Evolutionary conservation across 2,329 filamentous ascomycete species (phyloP).

Genomic region (Botrytis aclada): DNA sequence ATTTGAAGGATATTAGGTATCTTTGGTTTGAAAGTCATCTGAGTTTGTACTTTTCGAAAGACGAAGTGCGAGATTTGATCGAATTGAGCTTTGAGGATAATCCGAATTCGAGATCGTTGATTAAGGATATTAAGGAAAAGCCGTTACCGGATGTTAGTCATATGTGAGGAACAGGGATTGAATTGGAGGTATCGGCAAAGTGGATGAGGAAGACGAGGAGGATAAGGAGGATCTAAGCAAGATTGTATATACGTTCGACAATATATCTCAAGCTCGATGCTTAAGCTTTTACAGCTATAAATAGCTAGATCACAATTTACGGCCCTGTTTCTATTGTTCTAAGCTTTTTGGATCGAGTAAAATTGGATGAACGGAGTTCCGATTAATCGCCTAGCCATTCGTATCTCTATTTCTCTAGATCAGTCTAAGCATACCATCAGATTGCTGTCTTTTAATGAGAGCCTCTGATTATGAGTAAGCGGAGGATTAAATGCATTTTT

Average conservation of each 20-base stretch:
- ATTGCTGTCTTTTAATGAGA: no score
- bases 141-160: neutral
- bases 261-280: neutral
- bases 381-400: neutral
- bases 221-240: neutral
- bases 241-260: neutral
- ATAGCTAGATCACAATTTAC: neutral
- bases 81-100: slow-evolving; percentile 64
- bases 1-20: slow-evolving; percentile 60
- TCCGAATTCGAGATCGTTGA: slow-evolving; percentile 52
- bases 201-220: neutral
- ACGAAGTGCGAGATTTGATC: slow-evolving; percentile 62
- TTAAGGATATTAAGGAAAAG: slow-evolving; percentile 54
- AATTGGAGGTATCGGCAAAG: neutral
- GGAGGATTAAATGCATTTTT: no score
- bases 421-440: neutral
- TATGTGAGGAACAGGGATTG: neutral
- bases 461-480: no score
- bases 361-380: neutral
- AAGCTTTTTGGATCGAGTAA: neutral
- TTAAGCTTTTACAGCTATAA: neutral
- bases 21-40: slow-evolving; percentile 66
- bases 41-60: slow-evolving; percentile 58
- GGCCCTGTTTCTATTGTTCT: neutral
- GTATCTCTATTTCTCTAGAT: neutral